Base-by-base conservation (phyloP, 116 monocot genomes). In the Posidonia oceanica region DNA sequence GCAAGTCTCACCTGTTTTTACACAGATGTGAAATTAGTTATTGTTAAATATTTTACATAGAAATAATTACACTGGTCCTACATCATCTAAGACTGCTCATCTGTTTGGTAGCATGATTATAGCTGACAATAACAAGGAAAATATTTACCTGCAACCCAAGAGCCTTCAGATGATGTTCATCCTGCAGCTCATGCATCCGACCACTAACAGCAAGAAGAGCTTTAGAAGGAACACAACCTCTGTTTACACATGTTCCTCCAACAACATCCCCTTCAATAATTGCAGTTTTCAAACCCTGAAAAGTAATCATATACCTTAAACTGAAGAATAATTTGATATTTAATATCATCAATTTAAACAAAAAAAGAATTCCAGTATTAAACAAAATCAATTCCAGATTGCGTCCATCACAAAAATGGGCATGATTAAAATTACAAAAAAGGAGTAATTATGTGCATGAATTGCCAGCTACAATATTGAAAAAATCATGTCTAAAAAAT, bases 151-250 rank as follows among this genome's bases (percentile, higher is more conserved):
- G 86, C 69, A 97, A 77, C 66, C 97, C 97, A 61, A 97, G 57
- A 18, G 91, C 76, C 67, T 92, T 97, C 73, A 97, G 29, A 70
- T 97, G 92, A 75, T 92, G 85, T 61, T 97, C 92, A 70, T 77
- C 81, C 74, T 92, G 87, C 72, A 97, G 74, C 77, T 97, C 97
- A 21, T 85, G 87, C 85, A 97, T 91, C 65, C 97, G 79, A 77
- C 97, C 97, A 80, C 97, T 89, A 54, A 97, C 92, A 70, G 97
- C 97, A 69, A 97, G 87, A 81, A 97, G 91, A 80, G 97, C 97
- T 82, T 97, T 91, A 38, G 97, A 97, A 65, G 97, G 92, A 67
- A 97, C 97, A 82, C 97, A 97, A 37, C 97, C 97, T 80, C 87
- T 84, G 71, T 97, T 97, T 18, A 97, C 97, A 81, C 97, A 97